Evolutionary conservation across 2,329 filamentous ascomycete species (phyloP), one percentile per base, ranked within the genome.

Genomic region (Colletotrichum zoysiae): DNA sequence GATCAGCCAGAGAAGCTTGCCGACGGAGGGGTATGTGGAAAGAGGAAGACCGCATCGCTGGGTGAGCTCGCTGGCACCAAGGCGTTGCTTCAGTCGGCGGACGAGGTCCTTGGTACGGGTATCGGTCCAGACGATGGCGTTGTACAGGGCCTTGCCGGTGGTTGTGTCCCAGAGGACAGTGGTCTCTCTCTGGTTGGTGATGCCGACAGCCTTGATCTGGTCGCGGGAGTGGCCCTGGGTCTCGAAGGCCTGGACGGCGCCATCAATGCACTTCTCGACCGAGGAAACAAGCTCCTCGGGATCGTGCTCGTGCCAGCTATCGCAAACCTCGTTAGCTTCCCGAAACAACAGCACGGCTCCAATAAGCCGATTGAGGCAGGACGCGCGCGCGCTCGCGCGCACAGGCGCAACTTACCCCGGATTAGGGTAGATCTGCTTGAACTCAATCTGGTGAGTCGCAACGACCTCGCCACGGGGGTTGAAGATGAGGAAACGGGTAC

Each of bases 111-210:
- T 88, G 59, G 92, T 92, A 65, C 93, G 86, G n/a, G 93, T 95
- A 79, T 96, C 93, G 50, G 93, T 92, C 93, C 93, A 95, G 66
- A 93, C 93, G 74, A 96, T 94, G 73, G 93, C 93, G 78, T 95
- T 94, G 84, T 95, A 88, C 50, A 96, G 84, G 11, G 93, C 89
- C 79, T 95, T 88, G 61, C 93, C 93, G 0, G 92, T 95, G 75
- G 90, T 88, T 78, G 86, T 89, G 79, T 95, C 92, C 93, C 93
- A 95, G 65, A 93, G 90, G 1, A 95, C 85, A 3, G 92, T 93
- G 8, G 93, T 95, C 82, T 96, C 93, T 79, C 93, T 88, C 84
- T 96, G 93, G 81, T 94, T 95, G 75, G 93, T 95, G 79, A 96
- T 92, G 63, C 93, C 93, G 74, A 95, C 86, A 11, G 92, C 89